phyloP scores from a whole-genome alignment of 164 flowering plant species.

The Nymphaea thermarum region DNA sequence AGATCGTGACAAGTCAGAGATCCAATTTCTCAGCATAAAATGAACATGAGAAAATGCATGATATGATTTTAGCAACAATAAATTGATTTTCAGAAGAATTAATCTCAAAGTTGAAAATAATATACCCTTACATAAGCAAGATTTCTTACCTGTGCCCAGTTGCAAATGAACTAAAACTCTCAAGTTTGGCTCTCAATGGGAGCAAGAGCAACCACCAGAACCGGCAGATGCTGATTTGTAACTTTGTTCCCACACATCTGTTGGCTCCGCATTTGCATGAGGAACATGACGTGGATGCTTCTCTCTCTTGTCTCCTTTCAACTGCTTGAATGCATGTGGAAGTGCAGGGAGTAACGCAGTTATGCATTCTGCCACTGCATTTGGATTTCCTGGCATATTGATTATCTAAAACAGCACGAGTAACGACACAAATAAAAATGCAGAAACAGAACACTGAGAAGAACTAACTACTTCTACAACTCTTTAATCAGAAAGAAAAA shows the following conservation, averaged over 20 bases:
- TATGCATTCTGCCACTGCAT: constrained; percentile 88
- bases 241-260: constrained; percentile 67
- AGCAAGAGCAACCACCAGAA: constrained; percentile 46
- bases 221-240: constrained; percentile 30
- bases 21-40: too few species aligned
- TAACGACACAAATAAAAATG: neutral
- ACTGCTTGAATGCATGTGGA: constrained; percentile 81
- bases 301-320: constrained; percentile 88
- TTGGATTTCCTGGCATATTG: constrained; percentile 99
- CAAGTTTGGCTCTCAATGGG: constrained; percentile 21
- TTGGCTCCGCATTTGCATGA: constrained; percentile 49
- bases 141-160: too few species aligned
- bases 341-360: constrained; percentile 85
- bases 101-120: too few species aligned
- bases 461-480: neutral
- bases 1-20: too few species aligned
- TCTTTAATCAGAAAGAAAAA: neutral
- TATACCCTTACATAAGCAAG: too few species aligned
- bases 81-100: too few species aligned
- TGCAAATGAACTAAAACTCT: too few species aligned
- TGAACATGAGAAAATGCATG: too few species aligned
- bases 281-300: constrained; percentile 87
- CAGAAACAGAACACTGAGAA: neutral
- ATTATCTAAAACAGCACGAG: constrained; percentile 45
- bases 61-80: too few species aligned